Percentiles rank a stretch among this genome's conserved stretches.
Evolutionary conservation across 192 early-diverging fungal genomes (phyloP).

Genomic region (Coemansia sp.): DNA sequence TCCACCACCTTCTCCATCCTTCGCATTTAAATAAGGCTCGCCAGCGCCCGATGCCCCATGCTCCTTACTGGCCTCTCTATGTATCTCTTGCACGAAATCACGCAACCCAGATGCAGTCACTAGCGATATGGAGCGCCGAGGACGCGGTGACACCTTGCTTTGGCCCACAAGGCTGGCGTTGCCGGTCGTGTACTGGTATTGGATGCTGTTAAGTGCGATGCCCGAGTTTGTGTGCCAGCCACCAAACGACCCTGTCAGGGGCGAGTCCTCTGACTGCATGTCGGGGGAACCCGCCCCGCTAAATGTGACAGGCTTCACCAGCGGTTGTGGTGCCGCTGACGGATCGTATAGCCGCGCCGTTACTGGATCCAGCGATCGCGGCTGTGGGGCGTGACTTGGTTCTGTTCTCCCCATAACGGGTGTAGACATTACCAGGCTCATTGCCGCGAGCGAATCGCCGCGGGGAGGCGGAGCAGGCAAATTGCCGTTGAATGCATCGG

Average conservation of each 20-base stretch:
- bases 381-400: slow-evolving; percentile 1
- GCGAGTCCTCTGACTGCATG: slow-evolving; percentile 7
- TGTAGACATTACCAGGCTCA: slow-evolving; percentile 33
- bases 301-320: not conserved
- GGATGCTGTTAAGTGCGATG: slow-evolving; percentile 39
- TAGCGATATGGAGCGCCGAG: slow-evolving; percentile 50
- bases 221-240: slow-evolving; percentile 28
- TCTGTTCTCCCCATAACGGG: slow-evolving; percentile 16
- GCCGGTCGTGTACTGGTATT: slow-evolving; percentile 35
- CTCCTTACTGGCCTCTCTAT: not conserved
- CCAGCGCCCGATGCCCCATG: not conserved
- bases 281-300: slow-evolving; percentile 8
- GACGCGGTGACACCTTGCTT: slow-evolving; percentile 19
- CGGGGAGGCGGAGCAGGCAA: slow-evolving; percentile 21
- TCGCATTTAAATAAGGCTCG: not conserved
- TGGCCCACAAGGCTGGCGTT: not conserved
- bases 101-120: slow-evolving; percentile 11
- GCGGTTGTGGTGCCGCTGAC: slow-evolving; percentile 9
- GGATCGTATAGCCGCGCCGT: slow-evolving; percentile 50
- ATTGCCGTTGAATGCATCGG: not conserved
- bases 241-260: slow-evolving; percentile 11
- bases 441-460: slow-evolving; percentile 32
- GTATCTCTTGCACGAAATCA: not conserved
- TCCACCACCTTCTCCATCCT: slow-evolving; percentile 21
- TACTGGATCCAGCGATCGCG: slow-evolving; percentile 38